These are phyloP conservation scores for Peronospora belbahrii DNA, from an alignment of 352 stramenopile species.

Conservation along the genomic window DNA sequence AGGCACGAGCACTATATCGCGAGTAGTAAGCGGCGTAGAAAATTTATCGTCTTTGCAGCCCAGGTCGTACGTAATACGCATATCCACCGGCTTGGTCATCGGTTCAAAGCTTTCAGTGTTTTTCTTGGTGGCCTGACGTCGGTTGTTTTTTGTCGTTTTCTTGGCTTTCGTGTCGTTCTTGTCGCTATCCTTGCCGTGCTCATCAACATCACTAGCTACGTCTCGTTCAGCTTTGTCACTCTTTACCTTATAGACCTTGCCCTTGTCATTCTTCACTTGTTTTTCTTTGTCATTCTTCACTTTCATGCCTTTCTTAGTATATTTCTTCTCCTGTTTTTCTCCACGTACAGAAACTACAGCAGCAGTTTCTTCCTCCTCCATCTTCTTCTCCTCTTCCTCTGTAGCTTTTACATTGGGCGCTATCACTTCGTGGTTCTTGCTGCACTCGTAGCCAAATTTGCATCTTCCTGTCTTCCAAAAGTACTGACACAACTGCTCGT, in stretches of 20 bases:
- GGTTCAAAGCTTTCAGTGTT: conserved; percentile 77
- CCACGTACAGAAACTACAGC: not conserved
- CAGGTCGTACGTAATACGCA: conserved; percentile 66
- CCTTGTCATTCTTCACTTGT: conserved; percentile 1
- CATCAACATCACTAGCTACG: conserved; percentile 13
- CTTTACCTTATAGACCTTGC: conserved; percentile 2
- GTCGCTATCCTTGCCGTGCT: conserved; percentile 10
- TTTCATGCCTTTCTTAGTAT: conserved; percentile 13
- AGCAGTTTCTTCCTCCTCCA: not conserved
- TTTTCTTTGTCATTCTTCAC: conserved; percentile 4
- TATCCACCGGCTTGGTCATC: conserved; percentile 57
- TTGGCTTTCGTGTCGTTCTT: conserved; percentile 25
- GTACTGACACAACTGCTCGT: conserved; percentile 36
- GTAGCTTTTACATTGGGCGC: conserved; percentile 8
- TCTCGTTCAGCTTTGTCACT: conserved; percentile 12
- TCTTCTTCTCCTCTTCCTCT: conserved; percentile 4
- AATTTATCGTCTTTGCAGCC: conserved; percentile 46
- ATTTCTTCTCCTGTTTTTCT: conserved; percentile 23
- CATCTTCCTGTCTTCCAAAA: conserved; percentile 47
- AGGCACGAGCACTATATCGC: conserved; percentile 57
- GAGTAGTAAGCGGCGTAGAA: conserved; percentile 47
- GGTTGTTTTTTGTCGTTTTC: conserved; percentile 23
- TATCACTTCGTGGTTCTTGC: conserved; percentile 50
- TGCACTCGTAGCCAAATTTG: conserved; percentile 48
- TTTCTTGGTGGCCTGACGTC: conserved; percentile 41